Evolutionary conservation across 176 grass and related monocot genomes (phyloP).

Genomic region (Paspalum vaginatum): DNA sequence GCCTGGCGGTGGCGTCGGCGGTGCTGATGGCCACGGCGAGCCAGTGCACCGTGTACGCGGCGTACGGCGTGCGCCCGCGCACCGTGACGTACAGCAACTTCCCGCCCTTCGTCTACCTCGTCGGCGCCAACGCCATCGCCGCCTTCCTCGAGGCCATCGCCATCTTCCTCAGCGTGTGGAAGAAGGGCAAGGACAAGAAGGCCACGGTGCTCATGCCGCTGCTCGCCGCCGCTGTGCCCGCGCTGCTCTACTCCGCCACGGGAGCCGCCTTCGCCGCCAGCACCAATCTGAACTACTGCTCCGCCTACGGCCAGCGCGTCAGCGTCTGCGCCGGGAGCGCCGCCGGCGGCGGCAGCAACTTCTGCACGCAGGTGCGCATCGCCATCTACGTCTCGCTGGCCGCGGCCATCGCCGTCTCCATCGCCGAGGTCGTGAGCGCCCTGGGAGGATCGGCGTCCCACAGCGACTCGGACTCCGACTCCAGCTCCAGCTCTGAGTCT

Average conservation of each 20-base stretch:
- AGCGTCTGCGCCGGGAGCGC: conserved; percentile 29
- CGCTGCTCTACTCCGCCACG: conserved; percentile 46
- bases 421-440: conserved; percentile 29
- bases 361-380: conserved; percentile 49
- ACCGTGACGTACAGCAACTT: conserved; percentile 51
- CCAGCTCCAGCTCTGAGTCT: conserved; percentile 34
- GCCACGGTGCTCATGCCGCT: conserved; percentile 29
- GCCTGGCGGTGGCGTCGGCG: conserved; percentile 41
- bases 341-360: conserved; percentile 14
- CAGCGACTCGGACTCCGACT: not conserved
- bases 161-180: conserved; percentile 48
- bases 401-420: not conserved
- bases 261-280: conserved; percentile 38
- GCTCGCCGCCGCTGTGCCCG: conserved; percentile 34
- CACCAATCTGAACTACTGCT: conserved; percentile 44
- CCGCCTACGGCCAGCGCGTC: conserved; percentile 24
- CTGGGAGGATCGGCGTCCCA: not conserved
- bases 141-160: conserved; percentile 41
- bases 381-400: conserved; percentile 41
- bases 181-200: conserved; percentile 24
- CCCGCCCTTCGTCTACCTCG: conserved; percentile 31
- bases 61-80: conserved; percentile 13
- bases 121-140: not conserved
- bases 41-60: conserved; percentile 41
- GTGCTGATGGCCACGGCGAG: conserved; percentile 48